phyloP scores from a whole-genome alignment of 768 basidiomycete species.

The Boletus reticuloceps region DNA sequence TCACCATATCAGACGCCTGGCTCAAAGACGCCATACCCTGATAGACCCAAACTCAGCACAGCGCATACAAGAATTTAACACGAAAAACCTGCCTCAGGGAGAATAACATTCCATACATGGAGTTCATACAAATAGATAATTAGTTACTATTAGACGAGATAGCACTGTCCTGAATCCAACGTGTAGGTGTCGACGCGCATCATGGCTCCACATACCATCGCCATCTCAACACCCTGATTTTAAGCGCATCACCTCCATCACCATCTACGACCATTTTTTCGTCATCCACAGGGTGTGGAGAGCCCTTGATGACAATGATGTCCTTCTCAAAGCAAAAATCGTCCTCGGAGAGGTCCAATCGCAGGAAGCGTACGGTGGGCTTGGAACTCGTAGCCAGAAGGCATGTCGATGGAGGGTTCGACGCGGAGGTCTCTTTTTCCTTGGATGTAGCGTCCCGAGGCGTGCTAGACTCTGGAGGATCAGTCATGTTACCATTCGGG shows the following conservation, averaged over 20 bases:
- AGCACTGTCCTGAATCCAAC: not conserved
- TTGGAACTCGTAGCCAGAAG: not conserved
- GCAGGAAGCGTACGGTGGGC: constrained; percentile 8
- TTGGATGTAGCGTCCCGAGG: not conserved
- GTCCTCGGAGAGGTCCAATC: constrained; percentile 16
- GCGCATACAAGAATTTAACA: too few species aligned
- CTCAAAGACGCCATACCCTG: not conserved
- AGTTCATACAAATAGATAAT: constrained; percentile 13
- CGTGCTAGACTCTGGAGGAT: not conserved
- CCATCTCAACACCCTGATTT: constrained; percentile 29
- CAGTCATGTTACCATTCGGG: not conserved
- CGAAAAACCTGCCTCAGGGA: not conserved
- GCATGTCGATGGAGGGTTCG: not conserved
- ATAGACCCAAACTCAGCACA: too few species aligned
- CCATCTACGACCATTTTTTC: constrained; percentile 14
- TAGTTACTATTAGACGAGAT: constrained; percentile 7
- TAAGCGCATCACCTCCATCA: constrained; percentile 7
- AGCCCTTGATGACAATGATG: constrained; percentile 13
- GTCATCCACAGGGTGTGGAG: not conserved
- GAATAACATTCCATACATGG: constrained; percentile 10
- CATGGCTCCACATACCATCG: constrained; percentile 17
- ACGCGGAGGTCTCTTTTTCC: not conserved
- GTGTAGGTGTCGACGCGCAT: not conserved
- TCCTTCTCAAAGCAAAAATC: constrained; percentile 25
- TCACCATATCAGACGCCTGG: too few species aligned